phyloP scores from a whole-genome alignment of 2,329 filamentous ascomycete genomes.

The Scytalidium sp. region DNA sequence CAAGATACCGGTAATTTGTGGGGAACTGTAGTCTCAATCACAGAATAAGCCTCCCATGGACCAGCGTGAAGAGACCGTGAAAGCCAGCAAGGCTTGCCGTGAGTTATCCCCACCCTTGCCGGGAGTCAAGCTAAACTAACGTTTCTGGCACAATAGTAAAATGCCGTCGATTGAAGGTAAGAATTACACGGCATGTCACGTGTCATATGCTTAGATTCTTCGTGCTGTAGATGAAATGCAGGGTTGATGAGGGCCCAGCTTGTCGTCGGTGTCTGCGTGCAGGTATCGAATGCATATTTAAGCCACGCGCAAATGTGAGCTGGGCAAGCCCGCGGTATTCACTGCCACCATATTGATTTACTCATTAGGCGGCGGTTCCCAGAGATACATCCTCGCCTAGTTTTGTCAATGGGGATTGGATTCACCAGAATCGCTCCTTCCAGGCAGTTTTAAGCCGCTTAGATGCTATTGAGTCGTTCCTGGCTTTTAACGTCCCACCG shows the following conservation, averaged over 20 bases:
- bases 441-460: conserved; percentile 15
- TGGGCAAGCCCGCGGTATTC: conserved; percentile 7
- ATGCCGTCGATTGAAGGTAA: conserved; percentile 11
- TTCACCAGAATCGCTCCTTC: conserved; percentile 12
- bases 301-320: conserved; percentile 36
- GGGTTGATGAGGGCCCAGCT: conserved; percentile 27
- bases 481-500: conserved; percentile 10
- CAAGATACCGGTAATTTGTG: not conserved
- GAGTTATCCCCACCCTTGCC: not conserved
- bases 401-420: conserved; percentile 5
- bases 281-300: conserved; percentile 36
- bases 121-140: not conserved
- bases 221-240: conserved; percentile 32
- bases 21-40: not conserved
- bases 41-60: not conserved
- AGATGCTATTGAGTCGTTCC: conserved; percentile 16
- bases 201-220: conserved; percentile 1
- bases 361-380: conserved; percentile 10
- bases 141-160: conserved; percentile 3
- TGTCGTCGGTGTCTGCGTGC: conserved; percentile 32
- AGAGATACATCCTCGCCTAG: conserved; percentile 12
- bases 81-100: conserved; percentile 6
- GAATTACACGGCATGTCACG: not conserved
- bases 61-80: not conserved
- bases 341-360: not conserved